Conservation (phyloP, 441 rosid species). For the Pelargonium australe region DNA sequence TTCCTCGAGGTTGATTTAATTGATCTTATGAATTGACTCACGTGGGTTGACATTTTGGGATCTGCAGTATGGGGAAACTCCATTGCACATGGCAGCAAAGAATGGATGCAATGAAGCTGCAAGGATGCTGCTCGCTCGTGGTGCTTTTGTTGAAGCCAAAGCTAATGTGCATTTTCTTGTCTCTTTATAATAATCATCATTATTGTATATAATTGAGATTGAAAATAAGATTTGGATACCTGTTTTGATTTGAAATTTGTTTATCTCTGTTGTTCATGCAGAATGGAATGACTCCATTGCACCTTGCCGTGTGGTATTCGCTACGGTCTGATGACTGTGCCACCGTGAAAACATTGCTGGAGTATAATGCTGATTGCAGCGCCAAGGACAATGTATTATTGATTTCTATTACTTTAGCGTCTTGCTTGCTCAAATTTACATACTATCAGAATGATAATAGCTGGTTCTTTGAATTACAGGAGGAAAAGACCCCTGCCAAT, state of each 20-base stretch:
- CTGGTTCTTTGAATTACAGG: constrained; percentile 41
- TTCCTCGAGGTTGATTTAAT: neutral
- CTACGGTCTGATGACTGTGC: constrained; percentile 66
- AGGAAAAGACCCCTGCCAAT: constrained; percentile 80
- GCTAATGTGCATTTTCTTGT: constrained; percentile 51
- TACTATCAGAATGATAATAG: neutral
- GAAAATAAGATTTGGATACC: constrained; percentile 12
- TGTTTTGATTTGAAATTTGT: constrained; percentile 12
- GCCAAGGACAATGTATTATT: constrained; percentile 67
- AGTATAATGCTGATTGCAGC: constrained; percentile 78
- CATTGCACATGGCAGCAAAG: constrained; percentile 97
- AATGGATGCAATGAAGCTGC: constrained; percentile 85
- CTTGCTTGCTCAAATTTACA: constrained; percentile 12
- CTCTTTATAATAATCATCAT: constrained; percentile 7
- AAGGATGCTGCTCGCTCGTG: constrained; percentile 60
- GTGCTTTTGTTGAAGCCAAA: constrained; percentile 82
- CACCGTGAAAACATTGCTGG: constrained; percentile 75
- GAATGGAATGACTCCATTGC: constrained; percentile 98
- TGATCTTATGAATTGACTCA: neutral
- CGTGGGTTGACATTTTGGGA: constrained; percentile 17
- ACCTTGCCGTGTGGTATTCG: constrained; percentile 90
- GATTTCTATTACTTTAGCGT: constrained; percentile 8
- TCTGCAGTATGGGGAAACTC: constrained; percentile 92
- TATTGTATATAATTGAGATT: neutral
- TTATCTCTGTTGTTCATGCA: constrained; percentile 29